Percentiles rank a stretch among this genome's conserved stretches.
Evolutionary conservation across 495 filamentous ascomycete genomes (phyloP).

Genomic region (Aspergillus mulundensis): DNA sequence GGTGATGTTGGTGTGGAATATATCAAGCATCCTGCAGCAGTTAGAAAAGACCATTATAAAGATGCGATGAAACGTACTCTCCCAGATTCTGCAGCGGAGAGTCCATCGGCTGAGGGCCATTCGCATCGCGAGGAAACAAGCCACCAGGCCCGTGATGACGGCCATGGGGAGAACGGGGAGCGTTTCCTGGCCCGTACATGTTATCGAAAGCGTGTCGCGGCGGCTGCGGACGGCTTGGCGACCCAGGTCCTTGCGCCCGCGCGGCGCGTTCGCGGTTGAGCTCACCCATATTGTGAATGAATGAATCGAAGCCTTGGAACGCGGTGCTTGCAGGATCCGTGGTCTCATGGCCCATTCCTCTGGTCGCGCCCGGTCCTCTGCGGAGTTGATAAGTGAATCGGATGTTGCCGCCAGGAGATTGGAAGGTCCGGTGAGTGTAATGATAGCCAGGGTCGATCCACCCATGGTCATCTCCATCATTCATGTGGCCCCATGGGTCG

Average conservation of each 20-base stretch:
- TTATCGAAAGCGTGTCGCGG: background rate
- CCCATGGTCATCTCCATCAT: slow-evolving; percentile 24
- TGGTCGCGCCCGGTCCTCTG: slow-evolving; percentile 15
- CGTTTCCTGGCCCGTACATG: background rate
- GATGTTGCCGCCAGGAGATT: slow-evolving; percentile 44
- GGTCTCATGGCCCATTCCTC: slow-evolving; percentile 17
- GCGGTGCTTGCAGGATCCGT: background rate
- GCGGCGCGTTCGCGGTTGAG: slow-evolving; percentile 17
- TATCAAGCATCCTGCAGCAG: slow-evolving; percentile 28
- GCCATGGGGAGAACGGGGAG: background rate
- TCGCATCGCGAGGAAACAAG: slow-evolving; percentile 31
- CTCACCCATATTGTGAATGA: slow-evolving; percentile 29
- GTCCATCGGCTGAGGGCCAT: slow-evolving; percentile 28
- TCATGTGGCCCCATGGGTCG: slow-evolving; percentile 36
- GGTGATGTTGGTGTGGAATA: slow-evolving; percentile 21
- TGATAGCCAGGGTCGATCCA: slow-evolving; percentile 18
- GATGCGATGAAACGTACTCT: slow-evolving; percentile 27
- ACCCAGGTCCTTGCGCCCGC: background rate
- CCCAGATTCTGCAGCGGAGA: slow-evolving; percentile 25
- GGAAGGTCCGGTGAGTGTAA: slow-evolving; percentile 40
- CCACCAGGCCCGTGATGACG: slow-evolving; percentile 14
- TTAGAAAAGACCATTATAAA: background rate
- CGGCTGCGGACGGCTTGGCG: background rate
- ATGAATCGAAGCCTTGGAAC: slow-evolving; percentile 26
- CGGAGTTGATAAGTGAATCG: slow-evolving; percentile 32